Base-by-base conservation (phyloP, 768 basidiomycete species). In the Tubosaeta sp. region DNA sequence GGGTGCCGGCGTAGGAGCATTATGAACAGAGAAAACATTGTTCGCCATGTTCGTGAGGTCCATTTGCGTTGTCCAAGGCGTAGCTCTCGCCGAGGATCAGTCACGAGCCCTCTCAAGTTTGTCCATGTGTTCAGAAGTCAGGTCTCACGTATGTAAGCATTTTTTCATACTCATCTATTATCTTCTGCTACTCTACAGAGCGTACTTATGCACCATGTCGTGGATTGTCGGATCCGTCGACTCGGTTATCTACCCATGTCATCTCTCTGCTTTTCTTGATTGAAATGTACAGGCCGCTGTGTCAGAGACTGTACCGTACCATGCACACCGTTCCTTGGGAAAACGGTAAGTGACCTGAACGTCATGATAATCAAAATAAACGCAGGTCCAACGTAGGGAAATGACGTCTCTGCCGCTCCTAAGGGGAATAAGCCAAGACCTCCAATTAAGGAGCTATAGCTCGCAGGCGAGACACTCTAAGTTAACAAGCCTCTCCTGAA, bases 21-120 rank as follows among this genome's bases (percentile, higher is more conserved):
- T 16, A 38, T 57, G 14, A 53, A 53, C 0, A 44, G 52, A 0
- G 19, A 50, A 37, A 47, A 41, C 25, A 53, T 57, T 2, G 41
- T 53, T 4, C 31, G 55, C 1, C 55, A 57, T 16, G 43, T 57
- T 39, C 51, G 44, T 2, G 51, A 39, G 6, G 32, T 11, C 10
- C 51, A 52, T 19, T 25, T 51, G 6, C 9, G 14, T 26, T 54
- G n/a, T 7, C n/a, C n/a, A n/a, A 45, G 3, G 29, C 43, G 43
- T 32, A n/a, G 43, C 2, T 19, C 35, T 12, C 35, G 35, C 4
- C 5, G 35, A 7, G 4, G n/a, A 37, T n/a, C 35, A 37, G 16
- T 8, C n/a, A n/a, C 35, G n/a, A 1, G 16, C 34, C 4, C 7
- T 35, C 34, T 35, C 34, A 16, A 14, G 13, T 35, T 35, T 12